Evolutionary conservation across 2,329 filamentous ascomycete genomes (phyloP).

Genomic region (Fusarium sp.): DNA sequence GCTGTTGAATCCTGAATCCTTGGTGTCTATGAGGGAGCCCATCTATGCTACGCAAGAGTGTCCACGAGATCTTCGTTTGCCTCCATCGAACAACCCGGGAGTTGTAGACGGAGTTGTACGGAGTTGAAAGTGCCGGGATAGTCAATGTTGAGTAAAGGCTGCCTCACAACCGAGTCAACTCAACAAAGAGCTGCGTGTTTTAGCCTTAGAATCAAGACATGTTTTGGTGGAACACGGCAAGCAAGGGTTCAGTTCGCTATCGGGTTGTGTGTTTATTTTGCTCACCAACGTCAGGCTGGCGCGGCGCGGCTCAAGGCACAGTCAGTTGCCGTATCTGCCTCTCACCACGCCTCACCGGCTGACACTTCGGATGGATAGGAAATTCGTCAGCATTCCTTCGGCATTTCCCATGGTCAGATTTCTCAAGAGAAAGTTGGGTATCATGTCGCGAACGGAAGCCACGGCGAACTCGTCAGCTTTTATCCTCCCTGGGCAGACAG

Average conservation of each 20-base stretch:
- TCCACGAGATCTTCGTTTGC: conserved; percentile 17
- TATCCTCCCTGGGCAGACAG: background rate
- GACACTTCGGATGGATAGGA: background rate
- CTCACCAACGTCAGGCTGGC: conserved; percentile 9
- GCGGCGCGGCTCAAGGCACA: background rate
- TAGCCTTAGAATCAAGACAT: background rate
- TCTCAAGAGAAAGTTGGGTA: background rate
- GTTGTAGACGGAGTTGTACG: conserved; percentile 14
- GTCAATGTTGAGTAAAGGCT: conserved; percentile 12
- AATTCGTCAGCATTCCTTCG: conserved; percentile 4
- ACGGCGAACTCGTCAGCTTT: conserved; percentile 1
- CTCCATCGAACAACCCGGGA: conserved; percentile 18
- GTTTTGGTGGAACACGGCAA: conserved; percentile 5
- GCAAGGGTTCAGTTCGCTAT: conserved; percentile 3
- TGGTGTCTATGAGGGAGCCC: conserved; percentile 32
- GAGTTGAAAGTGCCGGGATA: conserved; percentile 18
- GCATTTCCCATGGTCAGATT: background rate
- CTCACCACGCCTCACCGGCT: conserved; percentile 6
- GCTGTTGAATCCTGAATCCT: conserved; percentile 3
- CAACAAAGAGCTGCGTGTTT: background rate
- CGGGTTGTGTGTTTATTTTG: background rate
- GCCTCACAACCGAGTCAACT: conserved; percentile 4
- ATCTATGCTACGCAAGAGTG: conserved; percentile 6
- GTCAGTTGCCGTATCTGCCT: background rate
- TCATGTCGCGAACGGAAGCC: background rate